Base-by-base conservation (phyloP, 1,284 basidiomycete genomes). In the Rhizoctonia solani region DNA sequence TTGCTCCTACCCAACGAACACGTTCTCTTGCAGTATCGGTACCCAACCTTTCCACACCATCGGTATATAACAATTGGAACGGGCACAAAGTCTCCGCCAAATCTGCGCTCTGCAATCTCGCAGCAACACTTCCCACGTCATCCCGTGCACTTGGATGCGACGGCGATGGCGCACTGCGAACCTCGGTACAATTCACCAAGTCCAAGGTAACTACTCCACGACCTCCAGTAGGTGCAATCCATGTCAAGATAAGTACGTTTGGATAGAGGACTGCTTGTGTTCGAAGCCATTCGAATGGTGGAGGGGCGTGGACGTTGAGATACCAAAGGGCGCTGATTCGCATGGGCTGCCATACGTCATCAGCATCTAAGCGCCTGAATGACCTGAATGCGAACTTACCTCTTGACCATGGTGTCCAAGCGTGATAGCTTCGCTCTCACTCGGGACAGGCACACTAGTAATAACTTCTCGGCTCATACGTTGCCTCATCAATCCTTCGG, bases 251-350 rank as follows among this genome's bases (percentile, higher is more conserved):
- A 1, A 95, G 81, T 76, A 90, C 87, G 70, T 90, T 86, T 0
- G 86, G 85, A 74, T 91, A 94, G 0, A 95, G 79, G 11, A 93
- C 79, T 0, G 91, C 93, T 74, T 93, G 90, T 69, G 90, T 91
- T 70, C 88, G 82, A 72, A 93, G 86, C 93, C 93, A 95, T 44
- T 83, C 78, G 76, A 87, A 95, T 0, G 90, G 88, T 11, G 88
- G 86, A 1, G 82, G 77, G 0, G 85, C 86, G 75, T 95, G 92
- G 0, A 95, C 93, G 69, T 95, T 93, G 59, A 95, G 83, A 74
- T 93, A 95, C 87, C 90, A 95, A 0, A 95, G 78, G 14, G 87
- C 80, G 13, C 93, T 93, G 42, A 92, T 88, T 66, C 89, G 86
- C 8, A 92, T 78, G 1, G 92, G 90, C 93, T 95, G 72, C 16